These are phyloP conservation scores for Gossypium sturtianum DNA, from an alignment of 345 rosid genomes.

Conservation along the genomic window DNA sequence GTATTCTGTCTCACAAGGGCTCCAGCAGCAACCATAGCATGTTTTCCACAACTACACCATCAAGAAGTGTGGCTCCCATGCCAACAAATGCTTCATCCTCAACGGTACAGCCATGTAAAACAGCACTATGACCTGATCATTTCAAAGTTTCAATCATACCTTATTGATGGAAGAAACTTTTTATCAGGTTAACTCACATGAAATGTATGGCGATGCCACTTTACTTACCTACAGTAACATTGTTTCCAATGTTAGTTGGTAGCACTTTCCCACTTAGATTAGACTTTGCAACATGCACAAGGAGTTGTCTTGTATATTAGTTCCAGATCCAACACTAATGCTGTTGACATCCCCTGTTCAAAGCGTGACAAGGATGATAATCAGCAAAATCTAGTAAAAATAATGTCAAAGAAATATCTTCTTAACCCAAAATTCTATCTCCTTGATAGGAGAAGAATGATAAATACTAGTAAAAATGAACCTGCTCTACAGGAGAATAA, in stretches of 20 bases:
- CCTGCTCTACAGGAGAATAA: background rate
- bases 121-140: constrained; percentile 85
- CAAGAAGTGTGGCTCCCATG: constrained; percentile 90
- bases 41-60: constrained; percentile 82
- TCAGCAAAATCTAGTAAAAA: background rate
- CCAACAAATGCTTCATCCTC: constrained; percentile 91
- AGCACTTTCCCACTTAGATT: constrained; percentile 87
- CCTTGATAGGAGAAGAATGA: background rate
- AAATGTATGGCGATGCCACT: background rate
- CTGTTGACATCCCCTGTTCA: constrained; percentile 79
- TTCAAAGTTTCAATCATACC: constrained; percentile 16
- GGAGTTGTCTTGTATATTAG: constrained; percentile 98
- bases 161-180: background rate
- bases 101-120: constrained; percentile 92
- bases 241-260: constrained; percentile 83
- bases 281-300: constrained; percentile 93
- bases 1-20: constrained; percentile 93
- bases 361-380: background rate
- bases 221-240: constrained; percentile 84
- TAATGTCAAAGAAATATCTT: background rate
- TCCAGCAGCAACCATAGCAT: constrained; percentile 95
- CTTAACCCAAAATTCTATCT: background rate
- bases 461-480: background rate
- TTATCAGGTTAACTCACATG: background rate
- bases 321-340: constrained; percentile 73